A percentile compares a stretch with the other conserved stretches of the same genome.
Evolutionary conservation across 371 early-diverging fungal species (phyloP).

Genomic region (Rhizopus delemar): DNA sequence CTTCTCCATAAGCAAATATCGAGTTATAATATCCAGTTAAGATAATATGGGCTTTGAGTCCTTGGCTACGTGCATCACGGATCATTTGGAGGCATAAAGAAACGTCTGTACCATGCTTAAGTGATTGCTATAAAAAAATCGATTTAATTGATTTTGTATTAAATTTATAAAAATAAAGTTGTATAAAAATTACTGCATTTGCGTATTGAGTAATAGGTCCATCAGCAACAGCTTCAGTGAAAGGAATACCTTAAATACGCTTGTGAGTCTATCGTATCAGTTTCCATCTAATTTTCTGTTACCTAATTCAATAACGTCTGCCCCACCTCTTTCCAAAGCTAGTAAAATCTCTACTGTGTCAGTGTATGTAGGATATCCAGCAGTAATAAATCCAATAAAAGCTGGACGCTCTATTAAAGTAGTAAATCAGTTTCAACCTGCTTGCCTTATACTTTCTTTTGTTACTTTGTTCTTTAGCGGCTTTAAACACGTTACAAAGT

Average conservation of each 20-base stretch:
- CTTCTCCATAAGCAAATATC: constrained; percentile 90
- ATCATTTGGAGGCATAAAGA: constrained; percentile 80
- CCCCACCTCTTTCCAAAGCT: constrained; percentile 88
- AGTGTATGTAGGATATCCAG: constrained; percentile 83
- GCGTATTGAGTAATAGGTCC: constrained; percentile 96
- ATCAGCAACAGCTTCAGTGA: constrained; percentile 97
- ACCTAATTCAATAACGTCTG: constrained; percentile 97
- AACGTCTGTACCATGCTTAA: constrained; percentile 78
- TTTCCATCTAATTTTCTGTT: constrained; percentile 11
- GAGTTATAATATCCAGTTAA: constrained; percentile 99
- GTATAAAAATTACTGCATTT: constrained; percentile 61
- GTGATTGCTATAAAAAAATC: constrained; percentile 43
- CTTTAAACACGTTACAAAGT: constrained; percentile 45
- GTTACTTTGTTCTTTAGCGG: constrained; percentile 49
- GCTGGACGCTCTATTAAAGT: constrained; percentile 69
- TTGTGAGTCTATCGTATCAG: background rate
- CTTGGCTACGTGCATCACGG: constrained; percentile 77
- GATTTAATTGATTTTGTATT: background rate
- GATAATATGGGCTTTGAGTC: constrained; percentile 86
- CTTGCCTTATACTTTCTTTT: background rate
- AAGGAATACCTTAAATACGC: constrained; percentile 76
- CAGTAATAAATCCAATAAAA: constrained; percentile 94
- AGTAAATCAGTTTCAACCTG: background rate
- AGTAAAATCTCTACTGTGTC: constrained; percentile 83
- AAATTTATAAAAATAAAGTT: background rate